Base-by-base conservation (phyloP, 208 protist species). In the Leishmania turanica region DNA sequence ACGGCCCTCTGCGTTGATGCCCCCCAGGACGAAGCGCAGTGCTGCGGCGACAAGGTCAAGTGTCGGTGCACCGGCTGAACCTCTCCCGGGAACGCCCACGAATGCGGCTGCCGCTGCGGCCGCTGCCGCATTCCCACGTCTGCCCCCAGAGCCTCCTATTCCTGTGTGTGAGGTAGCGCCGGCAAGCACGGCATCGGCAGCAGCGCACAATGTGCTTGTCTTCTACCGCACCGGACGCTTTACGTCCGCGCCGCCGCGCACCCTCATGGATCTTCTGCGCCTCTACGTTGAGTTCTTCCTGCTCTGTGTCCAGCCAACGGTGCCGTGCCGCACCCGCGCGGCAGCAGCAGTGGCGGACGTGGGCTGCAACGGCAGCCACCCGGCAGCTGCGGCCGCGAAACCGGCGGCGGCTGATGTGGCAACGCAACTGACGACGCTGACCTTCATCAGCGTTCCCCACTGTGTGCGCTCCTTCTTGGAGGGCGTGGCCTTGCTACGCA, bases 241-340 rank as follows among this genome's bases (percentile, higher is more conserved):
- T 62, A 27, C 17, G 47, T 51, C 64, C n/a, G 47, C 49, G 1
- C 77, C 75, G 47, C 89, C 87, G 45, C 73, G 56, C 73, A 78
- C 72, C 45, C 86, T 91, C 58, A 47, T 84, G 34, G 90, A 91
- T 34, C 88, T 95, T 21, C 89, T 93, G 42, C 78, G 73, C 27
- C 76, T 87, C 27, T 82, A 89, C 42, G 65, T 92, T 31, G 79
- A 93, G 66, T 87, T 89, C 69, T 89, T 84, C 68, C 68, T 92
- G n/a, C 69, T 78, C 60, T 47, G 71, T 76, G 75, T 49, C 42
- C 51, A 17, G 34, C 31, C 74, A 58, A 53, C 75, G 42, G n/a
- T 56, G 71, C 64, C 69, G 37, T 42, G n/a, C 21, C 45, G 58
- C 31, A 51, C 69, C 34, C 21, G 40, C 62, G 62, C 81, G 15